Conservation (phyloP, 2,329 filamentous ascomycete species). For the Ophiostoma sp. region DNA sequence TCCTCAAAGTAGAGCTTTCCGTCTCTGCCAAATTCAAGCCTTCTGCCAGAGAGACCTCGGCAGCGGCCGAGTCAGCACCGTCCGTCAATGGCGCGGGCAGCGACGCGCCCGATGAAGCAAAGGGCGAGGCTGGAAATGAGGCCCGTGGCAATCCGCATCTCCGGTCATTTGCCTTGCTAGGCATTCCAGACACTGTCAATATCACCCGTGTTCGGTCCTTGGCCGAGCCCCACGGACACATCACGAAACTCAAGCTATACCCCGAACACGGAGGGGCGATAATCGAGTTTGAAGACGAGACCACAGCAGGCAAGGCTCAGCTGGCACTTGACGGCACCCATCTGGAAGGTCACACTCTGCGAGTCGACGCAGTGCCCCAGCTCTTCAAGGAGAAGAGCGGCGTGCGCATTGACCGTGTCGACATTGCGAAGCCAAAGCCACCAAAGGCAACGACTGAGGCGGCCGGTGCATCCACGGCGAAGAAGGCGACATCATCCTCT, state of each 20-base stretch:
- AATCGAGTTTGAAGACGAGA: conserved; percentile 69
- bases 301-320: conserved; percentile 67
- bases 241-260: conserved; percentile 72
- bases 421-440: conserved; percentile 33
- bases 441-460: conserved; percentile 32
- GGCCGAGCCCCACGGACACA: conserved; percentile 59
- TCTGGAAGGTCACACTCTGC: conserved; percentile 48
- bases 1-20: conserved; percentile 61
- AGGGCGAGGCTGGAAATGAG: conserved; percentile 25
- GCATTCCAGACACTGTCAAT: conserved; percentile 87
- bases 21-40: conserved; percentile 53
- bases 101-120: conserved; percentile 39
- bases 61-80: conserved; percentile 32
- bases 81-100: conserved; percentile 35
- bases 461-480: conserved; percentile 29
- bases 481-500: conserved; percentile 23
- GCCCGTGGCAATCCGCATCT: conserved; percentile 26
- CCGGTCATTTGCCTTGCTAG: conserved; percentile 69
- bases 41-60: conserved; percentile 41
- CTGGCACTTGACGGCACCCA: conserved; percentile 53
- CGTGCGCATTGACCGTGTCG: conserved; percentile 40
- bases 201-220: conserved; percentile 73
- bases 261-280: conserved; percentile 81
- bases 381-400: conserved; percentile 49
- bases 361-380: conserved; percentile 51